phyloP scores from a whole-genome alignment of 2,329 filamentous ascomycete genomes.

The Plectosphaerella cucumerina region DNA sequence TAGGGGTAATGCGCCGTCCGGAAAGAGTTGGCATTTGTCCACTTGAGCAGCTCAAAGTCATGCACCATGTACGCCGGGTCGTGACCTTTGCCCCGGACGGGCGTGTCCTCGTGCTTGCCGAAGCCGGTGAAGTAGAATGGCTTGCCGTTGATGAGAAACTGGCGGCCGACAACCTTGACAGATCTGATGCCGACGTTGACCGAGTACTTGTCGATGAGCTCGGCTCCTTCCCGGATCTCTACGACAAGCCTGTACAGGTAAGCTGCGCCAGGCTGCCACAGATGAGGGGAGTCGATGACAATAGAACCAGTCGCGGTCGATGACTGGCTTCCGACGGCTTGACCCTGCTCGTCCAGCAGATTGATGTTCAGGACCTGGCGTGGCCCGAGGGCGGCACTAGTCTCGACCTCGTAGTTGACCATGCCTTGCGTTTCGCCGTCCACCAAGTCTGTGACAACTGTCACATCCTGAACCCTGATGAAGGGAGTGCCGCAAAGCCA shows the following conservation, averaged over 20 bases:
- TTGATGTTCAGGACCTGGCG: background rate
- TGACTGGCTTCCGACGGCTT: background rate
- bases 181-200: conserved; percentile 17
- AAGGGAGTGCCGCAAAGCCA: conserved; percentile 19
- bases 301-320: conserved; percentile 10
- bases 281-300: conserved; percentile 11
- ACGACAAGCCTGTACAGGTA: conserved; percentile 20
- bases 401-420: conserved; percentile 8
- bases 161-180: conserved; percentile 12
- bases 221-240: conserved; percentile 9
- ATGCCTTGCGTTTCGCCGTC: conserved; percentile 4
- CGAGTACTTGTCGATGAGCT: conserved; percentile 15
- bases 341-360: conserved; percentile 6
- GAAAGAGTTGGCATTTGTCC: conserved; percentile 26
- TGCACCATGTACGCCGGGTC: conserved; percentile 24
- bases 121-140: conserved; percentile 25
- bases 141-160: conserved; percentile 21
- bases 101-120: conserved; percentile 21
- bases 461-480: conserved; percentile 17
- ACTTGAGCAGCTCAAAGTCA: conserved; percentile 22
- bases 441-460: conserved; percentile 14
- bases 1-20: conserved; percentile 25
- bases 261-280: conserved; percentile 21
- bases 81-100: conserved; percentile 22
- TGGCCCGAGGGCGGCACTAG: background rate